Conservation (phyloP, 768 basidiomycete species). For the Punctularia strigosozonata region DNA sequence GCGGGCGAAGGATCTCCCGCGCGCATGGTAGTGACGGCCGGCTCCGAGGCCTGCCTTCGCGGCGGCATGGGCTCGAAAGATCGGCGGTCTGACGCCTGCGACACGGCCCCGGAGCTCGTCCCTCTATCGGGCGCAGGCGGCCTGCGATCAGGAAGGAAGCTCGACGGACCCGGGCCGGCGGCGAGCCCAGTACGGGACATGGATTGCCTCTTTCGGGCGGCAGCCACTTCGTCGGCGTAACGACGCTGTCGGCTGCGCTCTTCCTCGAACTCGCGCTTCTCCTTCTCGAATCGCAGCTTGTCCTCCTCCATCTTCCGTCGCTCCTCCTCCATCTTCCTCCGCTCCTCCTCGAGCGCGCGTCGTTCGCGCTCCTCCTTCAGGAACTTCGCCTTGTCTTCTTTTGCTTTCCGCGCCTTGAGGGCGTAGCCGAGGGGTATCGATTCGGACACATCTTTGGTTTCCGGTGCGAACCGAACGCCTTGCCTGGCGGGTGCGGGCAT, state of each 20-base stretch:
- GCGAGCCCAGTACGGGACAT: conserved; percentile 36
- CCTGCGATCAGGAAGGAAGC: conserved; percentile 12
- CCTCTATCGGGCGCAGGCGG: conserved; percentile 13
- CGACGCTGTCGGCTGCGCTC: conserved; percentile 40
- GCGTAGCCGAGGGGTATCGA: conserved; percentile 56
- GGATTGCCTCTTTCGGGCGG: conserved; percentile 52
- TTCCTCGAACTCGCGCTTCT: conserved; percentile 35
- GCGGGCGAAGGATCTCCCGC: no score
- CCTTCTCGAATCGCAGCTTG: conserved; percentile 34
- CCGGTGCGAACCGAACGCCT: conserved; percentile 45
- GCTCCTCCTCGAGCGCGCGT: conserved; percentile 27
- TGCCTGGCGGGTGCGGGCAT: conserved; percentile 20
- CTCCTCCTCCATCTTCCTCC: conserved; percentile 31
- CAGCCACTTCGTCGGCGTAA: conserved; percentile 49
- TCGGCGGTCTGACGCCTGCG: conserved; percentile 17
- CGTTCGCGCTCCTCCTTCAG: conserved; percentile 35
- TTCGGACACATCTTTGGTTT: conserved; percentile 35
- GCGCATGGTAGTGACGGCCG: conserved; percentile 4
- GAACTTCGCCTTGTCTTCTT: conserved; percentile 61
- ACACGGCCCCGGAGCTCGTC: conserved; percentile 19
- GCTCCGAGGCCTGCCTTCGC: conserved; percentile 35
- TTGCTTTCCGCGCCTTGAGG: conserved; percentile 60
- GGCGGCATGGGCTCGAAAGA: conserved; percentile 20
- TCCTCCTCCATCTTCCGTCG: conserved; percentile 32
- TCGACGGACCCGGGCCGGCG: conserved; percentile 29